Evolutionary conservation across 108 stramenopile species (phyloP).

Genomic region (Hondaea fermentalgiana): DNA sequence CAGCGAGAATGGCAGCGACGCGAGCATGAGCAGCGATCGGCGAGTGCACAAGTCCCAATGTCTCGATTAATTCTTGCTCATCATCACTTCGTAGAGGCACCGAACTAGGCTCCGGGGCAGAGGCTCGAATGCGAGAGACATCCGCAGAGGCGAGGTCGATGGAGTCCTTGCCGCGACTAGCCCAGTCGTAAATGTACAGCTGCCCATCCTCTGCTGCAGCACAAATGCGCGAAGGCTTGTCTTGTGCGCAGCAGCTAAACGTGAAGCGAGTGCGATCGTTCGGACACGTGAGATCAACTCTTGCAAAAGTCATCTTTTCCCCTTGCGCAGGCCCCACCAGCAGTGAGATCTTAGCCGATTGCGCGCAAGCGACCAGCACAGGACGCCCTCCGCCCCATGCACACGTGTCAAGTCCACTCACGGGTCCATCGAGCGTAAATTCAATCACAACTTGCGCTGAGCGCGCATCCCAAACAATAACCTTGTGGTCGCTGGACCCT

Average conservation of each 20-base stretch:
- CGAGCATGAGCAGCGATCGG: not conserved
- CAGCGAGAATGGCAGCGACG: not conserved
- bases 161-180: too few species aligned
- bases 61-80: too few species aligned
- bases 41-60: not conserved
- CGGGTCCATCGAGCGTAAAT: constrained; percentile 30
- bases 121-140: not conserved
- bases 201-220: not conserved
- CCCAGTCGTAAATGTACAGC: not conserved
- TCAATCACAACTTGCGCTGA: constrained; percentile 55
- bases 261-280: not conserved
- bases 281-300: not conserved
- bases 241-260: not conserved
- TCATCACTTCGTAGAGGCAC: not conserved
- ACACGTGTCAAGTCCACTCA: not conserved
- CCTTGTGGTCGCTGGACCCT: constrained; percentile 77
- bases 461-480: constrained; percentile 73
- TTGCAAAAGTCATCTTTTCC: not conserved
- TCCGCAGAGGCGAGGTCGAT: not conserved
- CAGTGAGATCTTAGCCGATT: too few species aligned
- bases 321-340: not conserved
- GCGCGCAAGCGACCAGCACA: not conserved
- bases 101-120: not conserved
- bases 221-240: not conserved
- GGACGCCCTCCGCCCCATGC: not conserved